Evolutionary conservation across 2,329 filamentous ascomycete species (phyloP).

Genomic region (Colletotrichum sp.): DNA sequence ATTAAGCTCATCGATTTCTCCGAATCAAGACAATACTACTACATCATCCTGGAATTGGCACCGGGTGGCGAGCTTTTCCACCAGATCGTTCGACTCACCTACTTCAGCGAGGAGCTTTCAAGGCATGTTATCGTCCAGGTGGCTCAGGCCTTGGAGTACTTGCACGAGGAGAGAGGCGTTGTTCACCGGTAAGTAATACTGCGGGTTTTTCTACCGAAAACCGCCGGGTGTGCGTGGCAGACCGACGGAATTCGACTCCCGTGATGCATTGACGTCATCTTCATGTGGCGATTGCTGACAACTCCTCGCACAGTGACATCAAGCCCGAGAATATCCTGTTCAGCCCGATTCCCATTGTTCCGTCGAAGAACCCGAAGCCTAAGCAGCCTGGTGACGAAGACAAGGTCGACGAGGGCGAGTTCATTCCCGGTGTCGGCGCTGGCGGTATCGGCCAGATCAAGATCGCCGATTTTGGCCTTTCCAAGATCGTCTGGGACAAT

Average conservation of each 20-base stretch:
- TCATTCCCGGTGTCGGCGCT: constrained; percentile 77
- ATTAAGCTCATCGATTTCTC: constrained; percentile 92
- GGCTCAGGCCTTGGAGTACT: constrained; percentile 89
- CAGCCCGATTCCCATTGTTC: constrained; percentile 81
- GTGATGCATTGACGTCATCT: constrained; percentile 33
- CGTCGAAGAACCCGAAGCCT: constrained; percentile 81
- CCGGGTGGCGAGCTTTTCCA: constrained; percentile 97
- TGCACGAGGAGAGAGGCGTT: constrained; percentile 93
- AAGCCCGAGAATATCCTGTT: constrained; percentile 98
- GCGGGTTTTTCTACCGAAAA: not conserved
- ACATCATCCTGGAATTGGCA: constrained; percentile 93
- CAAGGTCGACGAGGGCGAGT: constrained; percentile 96
- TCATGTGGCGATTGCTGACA: not conserved
- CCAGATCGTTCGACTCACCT: constrained; percentile 96
- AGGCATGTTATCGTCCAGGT: constrained; percentile 95
- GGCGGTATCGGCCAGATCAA: constrained; percentile 96
- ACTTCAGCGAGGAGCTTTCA: constrained; percentile 95
- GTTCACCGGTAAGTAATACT: constrained; percentile 82
- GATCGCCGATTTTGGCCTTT: constrained; percentile 96
- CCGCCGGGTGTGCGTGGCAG: fast-evolving
- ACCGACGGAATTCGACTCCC: not conserved
- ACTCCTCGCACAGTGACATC: constrained; percentile 72
- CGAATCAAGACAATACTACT: constrained; percentile 95
- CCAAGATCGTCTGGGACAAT: constrained; percentile 97
- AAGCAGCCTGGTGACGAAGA: constrained; percentile 91